phyloP scores from a whole-genome alignment of 345 rosid species.

The Nasturtium officinale region DNA sequence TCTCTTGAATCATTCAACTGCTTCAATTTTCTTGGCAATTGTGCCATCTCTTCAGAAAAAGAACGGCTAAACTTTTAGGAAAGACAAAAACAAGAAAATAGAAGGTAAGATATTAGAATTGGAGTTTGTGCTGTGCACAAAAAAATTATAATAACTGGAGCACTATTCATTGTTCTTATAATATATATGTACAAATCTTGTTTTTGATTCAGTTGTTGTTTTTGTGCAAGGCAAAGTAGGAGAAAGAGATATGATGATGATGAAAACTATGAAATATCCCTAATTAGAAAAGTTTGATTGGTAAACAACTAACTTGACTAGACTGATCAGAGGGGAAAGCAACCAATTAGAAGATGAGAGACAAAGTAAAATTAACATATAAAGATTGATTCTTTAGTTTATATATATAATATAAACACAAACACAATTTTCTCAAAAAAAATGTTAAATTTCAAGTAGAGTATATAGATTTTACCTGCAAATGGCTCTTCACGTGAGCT shows the following conservation, averaged over 20 bases:
- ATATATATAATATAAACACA: background rate
- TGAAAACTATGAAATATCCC: constrained; percentile 37
- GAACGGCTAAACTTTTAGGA: constrained; percentile 27
- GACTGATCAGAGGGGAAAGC: constrained; percentile 4
- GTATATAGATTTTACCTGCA: constrained; percentile 61
- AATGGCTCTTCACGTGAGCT: constrained; percentile 91
- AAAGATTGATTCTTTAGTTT: constrained; percentile 6
- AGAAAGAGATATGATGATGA: constrained; percentile 31
- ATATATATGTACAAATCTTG: constrained; percentile 11
- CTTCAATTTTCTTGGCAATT: constrained; percentile 47
- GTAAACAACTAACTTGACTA: constrained; percentile 16
- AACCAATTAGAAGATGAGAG: constrained; percentile 31
- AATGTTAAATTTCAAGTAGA: background rate
- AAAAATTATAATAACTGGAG: no score
- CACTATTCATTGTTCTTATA: constrained; percentile 29
- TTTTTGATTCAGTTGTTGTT: constrained; percentile 33
- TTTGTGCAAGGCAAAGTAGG: constrained; percentile 29
- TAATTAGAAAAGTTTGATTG: constrained; percentile 13
- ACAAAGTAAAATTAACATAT: background rate
- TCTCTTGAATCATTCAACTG: constrained; percentile 45
- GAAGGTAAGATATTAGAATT: constrained; percentile 19
- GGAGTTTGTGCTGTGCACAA: no score
- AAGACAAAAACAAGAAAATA: constrained; percentile 34
- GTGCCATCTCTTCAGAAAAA: constrained; percentile 42
- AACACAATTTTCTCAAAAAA: background rate